Conservation (phyloP, 495 filamentous ascomycete genomes). For the Annulohypoxylon nitens region DNA sequence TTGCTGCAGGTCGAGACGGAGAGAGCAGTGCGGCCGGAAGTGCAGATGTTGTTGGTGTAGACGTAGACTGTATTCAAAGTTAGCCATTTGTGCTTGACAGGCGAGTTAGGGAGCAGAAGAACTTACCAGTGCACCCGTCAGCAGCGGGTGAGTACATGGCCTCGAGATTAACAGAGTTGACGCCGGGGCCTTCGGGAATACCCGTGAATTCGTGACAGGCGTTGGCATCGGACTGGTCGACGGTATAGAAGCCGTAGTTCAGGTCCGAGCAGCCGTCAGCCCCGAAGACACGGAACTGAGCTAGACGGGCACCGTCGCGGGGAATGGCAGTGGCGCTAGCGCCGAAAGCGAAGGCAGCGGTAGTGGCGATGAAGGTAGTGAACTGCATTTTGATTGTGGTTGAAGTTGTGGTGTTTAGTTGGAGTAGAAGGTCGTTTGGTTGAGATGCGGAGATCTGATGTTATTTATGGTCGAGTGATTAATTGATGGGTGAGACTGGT, state of each 20-base stretch:
- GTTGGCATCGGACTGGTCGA: slow-evolving; percentile 43
- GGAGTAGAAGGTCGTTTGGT: slow-evolving; percentile 1
- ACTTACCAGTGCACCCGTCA: slow-evolving; percentile 45
- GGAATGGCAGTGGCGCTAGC: slow-evolving; percentile 33
- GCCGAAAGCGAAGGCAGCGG: slow-evolving; percentile 40
- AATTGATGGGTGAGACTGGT: slow-evolving; percentile 25
- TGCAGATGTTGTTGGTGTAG: slow-evolving; percentile 41
- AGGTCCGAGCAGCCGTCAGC: slow-evolving; percentile 39
- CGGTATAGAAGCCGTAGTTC: slow-evolving; percentile 50
- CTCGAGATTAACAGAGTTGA: slow-evolving; percentile 40
- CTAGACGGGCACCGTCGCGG: slow-evolving; percentile 46
- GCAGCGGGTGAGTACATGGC: slow-evolving; percentile 25
- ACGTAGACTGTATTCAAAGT: slow-evolving; percentile 32
- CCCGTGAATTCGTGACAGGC: slow-evolving; percentile 36
- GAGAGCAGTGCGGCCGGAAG: slow-evolving; percentile 6
- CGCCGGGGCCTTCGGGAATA: neutral
- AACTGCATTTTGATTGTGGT: slow-evolving; percentile 49
- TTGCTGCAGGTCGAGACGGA: slow-evolving; percentile 23
- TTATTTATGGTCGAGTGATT: slow-evolving; percentile 8
- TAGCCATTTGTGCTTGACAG: neutral
- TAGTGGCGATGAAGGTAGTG: slow-evolving; percentile 42
- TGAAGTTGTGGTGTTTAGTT: slow-evolving; percentile 11
- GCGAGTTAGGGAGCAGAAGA: neutral
- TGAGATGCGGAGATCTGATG: slow-evolving; percentile 21
- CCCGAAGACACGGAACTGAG: slow-evolving; percentile 49